phyloP scores from a whole-genome alignment of 75 land plant genomes.

The Cunninghamia lanceolata region DNA sequence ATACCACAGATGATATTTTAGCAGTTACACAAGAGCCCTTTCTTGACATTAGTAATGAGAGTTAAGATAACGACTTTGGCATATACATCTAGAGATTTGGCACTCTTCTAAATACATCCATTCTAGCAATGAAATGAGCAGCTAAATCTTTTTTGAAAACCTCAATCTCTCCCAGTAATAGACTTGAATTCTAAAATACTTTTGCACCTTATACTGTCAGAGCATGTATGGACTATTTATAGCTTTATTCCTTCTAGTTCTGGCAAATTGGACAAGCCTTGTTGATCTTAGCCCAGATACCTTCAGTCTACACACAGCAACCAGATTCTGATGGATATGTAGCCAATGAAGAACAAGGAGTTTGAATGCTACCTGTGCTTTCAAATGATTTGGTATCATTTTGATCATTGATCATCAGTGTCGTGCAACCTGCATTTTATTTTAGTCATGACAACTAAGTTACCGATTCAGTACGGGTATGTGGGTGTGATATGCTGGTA shows the following conservation, averaged over 20 bases:
- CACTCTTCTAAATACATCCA: not conserved
- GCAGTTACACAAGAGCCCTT: not conserved
- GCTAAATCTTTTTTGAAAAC: not conserved
- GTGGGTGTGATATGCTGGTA: too few species aligned
- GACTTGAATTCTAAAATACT: not conserved
- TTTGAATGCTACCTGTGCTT: not conserved
- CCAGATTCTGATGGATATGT: not conserved
- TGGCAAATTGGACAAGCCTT: not conserved
- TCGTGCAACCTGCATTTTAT: not conserved
- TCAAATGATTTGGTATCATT: not conserved
- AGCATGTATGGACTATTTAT: not conserved
- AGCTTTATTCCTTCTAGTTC: not conserved
- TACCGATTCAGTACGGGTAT: too few species aligned
- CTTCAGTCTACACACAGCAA: too few species aligned
- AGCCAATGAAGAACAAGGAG: not conserved
- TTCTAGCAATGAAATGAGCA: not conserved
- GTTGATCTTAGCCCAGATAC: not conserved
- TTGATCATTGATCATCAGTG: too few species aligned
- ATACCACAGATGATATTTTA: too few species aligned
- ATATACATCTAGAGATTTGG: not conserved
- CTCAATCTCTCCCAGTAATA: not conserved
- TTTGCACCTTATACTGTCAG: not conserved
- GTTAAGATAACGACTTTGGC: not conserved
- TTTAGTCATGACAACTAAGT: not conserved
- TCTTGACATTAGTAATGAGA: not conserved